Evolutionary conservation across 1,139 yeast species (phyloP), one percentile per base, ranked within the genome.

Genomic region (Nakaseomyces kungkrabaensis): DNA sequence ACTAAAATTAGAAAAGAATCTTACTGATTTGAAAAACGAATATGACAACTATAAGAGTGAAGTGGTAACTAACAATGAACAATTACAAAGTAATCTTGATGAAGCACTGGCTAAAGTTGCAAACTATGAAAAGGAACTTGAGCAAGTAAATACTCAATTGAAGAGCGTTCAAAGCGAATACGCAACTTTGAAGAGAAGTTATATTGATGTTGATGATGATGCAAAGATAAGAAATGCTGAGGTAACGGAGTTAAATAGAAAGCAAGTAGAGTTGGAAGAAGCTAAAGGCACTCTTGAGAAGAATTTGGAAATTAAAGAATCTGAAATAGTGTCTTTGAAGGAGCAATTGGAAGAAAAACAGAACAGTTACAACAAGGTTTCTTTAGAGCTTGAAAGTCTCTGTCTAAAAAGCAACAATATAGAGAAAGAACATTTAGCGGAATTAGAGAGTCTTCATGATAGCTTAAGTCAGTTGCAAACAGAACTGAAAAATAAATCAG

Each of bases 341-440:
- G 37, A 33, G 7, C 57, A 57, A 43, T 53, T 49, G 33, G 52
- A 60, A 26, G 53, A 54, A 4, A 48, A 64, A 47, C 55, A 59
- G 11, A 56, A 56, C 5, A 59, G 56, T 22, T 48, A 59, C 25
- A 63, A 66, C 44, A 63, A 63, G 48, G 59, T 53, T 11, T 50
- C 59, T 5, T 42, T 56, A 7, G 66, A 63, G 32, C 43, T 59
- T 17, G 66, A 63, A 51, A 56, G 59, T 37, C 46, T 59, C 3
- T 59, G 59, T 43, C 44, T 57, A 41, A 62, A 57, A 48, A 56
- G 55, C 45, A 52, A 53, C 38, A 60, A 60, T 46, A 48, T 63
- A 24, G 71, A 69, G 44, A 58, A 63, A 9, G 70, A 68, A 27
- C 69, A 68, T 48, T 48, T 67, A n/a, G 60, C 65, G 3, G 71